Percentiles rank a stretch among this genome's conserved stretches.
Evolutionary conservation across 1,284 basidiomycete genomes (phyloP).

Genomic region (Lentinula novae-zelandiae): DNA sequence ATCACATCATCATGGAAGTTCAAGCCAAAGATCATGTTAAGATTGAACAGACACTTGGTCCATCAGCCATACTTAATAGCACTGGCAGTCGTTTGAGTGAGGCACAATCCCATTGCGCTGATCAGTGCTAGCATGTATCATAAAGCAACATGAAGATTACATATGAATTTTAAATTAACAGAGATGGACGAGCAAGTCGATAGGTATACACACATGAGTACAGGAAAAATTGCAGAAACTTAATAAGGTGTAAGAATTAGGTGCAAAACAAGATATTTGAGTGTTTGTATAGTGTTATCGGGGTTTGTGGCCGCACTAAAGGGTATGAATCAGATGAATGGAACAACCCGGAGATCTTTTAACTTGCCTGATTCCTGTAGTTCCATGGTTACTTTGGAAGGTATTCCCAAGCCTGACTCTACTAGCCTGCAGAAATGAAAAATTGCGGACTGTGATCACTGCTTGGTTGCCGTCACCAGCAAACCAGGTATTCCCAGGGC

Average conservation of each 20-base stretch:
- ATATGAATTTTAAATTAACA: not conserved
- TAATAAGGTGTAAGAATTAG: slow-evolving; percentile 50
- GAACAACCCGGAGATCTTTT: not conserved
- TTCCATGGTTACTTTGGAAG: slow-evolving; percentile 75
- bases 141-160: not conserved
- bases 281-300: slow-evolving; percentile 77
- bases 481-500: slow-evolving; percentile 82
- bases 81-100: too few species aligned
- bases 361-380: slow-evolving; percentile 78
- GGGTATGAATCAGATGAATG: slow-evolving; percentile 11
- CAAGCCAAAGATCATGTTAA: too few species aligned
- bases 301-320: slow-evolving; percentile 80
- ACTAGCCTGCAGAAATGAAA: slow-evolving; percentile 65
- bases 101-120: too few species aligned
- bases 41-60: too few species aligned
- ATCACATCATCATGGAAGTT: too few species aligned
- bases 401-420: slow-evolving; percentile 93
- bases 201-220: not conserved
- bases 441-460: slow-evolving; percentile 74
- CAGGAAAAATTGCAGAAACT: not conserved
- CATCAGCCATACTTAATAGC: too few species aligned
- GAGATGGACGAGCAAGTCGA: not conserved
- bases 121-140: too few species aligned
- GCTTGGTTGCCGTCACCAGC: slow-evolving; percentile 68
- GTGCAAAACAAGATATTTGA: slow-evolving; percentile 81